These are phyloP conservation scores for Pholiota molesta DNA, from an alignment of 768 basidiomycete species.

Conservation along the genomic window DNA sequence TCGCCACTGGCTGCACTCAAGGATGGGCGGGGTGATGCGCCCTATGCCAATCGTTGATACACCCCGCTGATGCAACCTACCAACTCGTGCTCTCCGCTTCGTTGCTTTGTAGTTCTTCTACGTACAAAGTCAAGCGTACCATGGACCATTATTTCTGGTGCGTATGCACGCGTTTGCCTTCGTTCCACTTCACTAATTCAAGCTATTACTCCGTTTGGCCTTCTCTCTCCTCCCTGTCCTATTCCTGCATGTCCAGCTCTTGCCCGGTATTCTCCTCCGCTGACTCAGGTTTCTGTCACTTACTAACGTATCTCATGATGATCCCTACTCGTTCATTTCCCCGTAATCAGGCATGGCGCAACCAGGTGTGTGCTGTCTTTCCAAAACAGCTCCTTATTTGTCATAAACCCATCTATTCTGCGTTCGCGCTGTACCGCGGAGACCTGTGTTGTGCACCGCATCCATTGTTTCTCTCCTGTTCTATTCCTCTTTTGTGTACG, in stretches of 20 bases:
- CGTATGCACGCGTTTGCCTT: neutral
- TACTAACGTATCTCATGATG: conserved; percentile 4
- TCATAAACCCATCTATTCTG: conserved; percentile 6
- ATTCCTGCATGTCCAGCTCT: conserved; percentile 18
- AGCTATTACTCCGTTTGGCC: neutral
- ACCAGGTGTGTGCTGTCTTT: conserved; percentile 11
- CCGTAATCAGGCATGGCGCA: conserved; percentile 25
- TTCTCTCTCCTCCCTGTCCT: neutral
- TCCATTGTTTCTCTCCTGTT: neutral
- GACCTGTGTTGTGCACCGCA: neutral
- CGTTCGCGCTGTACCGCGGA: neutral
- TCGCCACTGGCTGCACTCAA: neutral
- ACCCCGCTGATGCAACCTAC: neutral
- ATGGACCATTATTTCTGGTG: conserved; percentile 44
- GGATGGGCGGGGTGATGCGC: neutral
- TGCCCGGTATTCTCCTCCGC: conserved; percentile 28
- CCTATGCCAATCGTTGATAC: conserved; percentile 1
- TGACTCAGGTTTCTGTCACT: conserved; percentile 3
- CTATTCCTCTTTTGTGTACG: neutral
- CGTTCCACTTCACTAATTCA: neutral
- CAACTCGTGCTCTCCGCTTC: conserved; percentile 4
- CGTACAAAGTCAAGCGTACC: conserved; percentile 47
- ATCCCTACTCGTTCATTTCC: conserved; percentile 11
- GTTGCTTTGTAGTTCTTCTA: conserved; percentile 34
- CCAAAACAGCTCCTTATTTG: neutral